These are phyloP conservation scores for Vitis hybrid DNA, from an alignment of 177 flowering plant species.

Conservation along the genomic window DNA sequence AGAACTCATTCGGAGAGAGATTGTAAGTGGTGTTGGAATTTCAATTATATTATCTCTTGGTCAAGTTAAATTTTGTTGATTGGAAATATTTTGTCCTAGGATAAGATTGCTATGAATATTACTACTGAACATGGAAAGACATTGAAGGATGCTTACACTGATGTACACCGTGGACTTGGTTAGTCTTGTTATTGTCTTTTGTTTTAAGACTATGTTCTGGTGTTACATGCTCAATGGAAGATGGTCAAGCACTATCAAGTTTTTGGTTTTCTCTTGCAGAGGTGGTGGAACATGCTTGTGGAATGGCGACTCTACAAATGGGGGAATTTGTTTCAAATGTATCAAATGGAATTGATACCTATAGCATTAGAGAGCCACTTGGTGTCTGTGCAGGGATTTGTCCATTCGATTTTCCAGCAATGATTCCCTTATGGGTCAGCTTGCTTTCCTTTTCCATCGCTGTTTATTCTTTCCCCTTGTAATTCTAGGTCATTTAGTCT, in stretches of 20 bases:
- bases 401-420: conserved; percentile 50
- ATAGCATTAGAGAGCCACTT: conserved; percentile 42
- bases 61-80: background rate
- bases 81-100: conserved; percentile 20
- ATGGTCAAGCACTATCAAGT: background rate
- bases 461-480: conserved; percentile 1
- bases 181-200: conserved; percentile 2
- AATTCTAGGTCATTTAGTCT: background rate
- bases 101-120: conserved; percentile 49
- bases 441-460: background rate
- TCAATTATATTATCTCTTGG: background rate
- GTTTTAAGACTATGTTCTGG: background rate
- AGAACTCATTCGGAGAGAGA: conserved; percentile 64
- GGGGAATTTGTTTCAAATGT: conserved; percentile 39
- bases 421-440: conserved; percentile 55
- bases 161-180: conserved; percentile 54
- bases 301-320: conserved; percentile 31
- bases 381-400: conserved; percentile 52
- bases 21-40: conserved; percentile 23
- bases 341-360: conserved; percentile 38
- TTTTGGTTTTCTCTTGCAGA: conserved; percentile 22
- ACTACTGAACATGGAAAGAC: conserved; percentile 56
- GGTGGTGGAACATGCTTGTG: conserved; percentile 41
- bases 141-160: conserved; percentile 51
- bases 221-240: background rate